Evolutionary conservation across 331 rosid species (phyloP).

Genomic region (Malus hybrid): DNA sequence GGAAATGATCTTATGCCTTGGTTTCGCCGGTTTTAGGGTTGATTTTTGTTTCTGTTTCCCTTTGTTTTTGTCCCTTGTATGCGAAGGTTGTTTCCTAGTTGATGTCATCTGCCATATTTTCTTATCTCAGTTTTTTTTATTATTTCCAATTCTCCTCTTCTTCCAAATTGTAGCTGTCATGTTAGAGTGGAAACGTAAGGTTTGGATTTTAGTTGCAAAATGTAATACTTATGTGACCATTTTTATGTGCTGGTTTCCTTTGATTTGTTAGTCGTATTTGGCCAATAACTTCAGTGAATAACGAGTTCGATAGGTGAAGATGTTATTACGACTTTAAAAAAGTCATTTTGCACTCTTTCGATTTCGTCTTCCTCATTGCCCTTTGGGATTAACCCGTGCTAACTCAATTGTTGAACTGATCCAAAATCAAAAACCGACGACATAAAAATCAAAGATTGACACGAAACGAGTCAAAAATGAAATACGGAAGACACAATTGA

Average conservation of each 20-base stretch:
- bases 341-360: too few species aligned
- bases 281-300: too few species aligned
- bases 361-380: too few species aligned
- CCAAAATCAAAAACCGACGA: too few species aligned
- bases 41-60: conserved; percentile 5
- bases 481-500: too few species aligned
- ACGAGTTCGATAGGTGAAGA: too few species aligned
- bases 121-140: not conserved
- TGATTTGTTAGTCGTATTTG: too few species aligned
- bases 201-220: not conserved
- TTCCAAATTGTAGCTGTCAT: not conserved
- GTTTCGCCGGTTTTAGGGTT: not conserved
- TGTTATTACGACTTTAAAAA: too few species aligned
- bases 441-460: too few species aligned
- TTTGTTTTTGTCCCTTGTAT: not conserved
- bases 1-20: conserved; percentile 10
- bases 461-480: too few species aligned
- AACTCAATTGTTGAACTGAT: too few species aligned
- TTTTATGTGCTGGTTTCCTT: not conserved
- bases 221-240: not conserved
- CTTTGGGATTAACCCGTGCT: too few species aligned
- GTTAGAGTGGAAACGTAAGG: not conserved
- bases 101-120: conserved; percentile 5
- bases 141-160: not conserved
- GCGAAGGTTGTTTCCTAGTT: conserved; percentile 3